These are phyloP conservation scores for Raffaelea arxii DNA, from an alignment of 2,329 filamentous ascomycete species.

Conservation along the genomic window DNA sequence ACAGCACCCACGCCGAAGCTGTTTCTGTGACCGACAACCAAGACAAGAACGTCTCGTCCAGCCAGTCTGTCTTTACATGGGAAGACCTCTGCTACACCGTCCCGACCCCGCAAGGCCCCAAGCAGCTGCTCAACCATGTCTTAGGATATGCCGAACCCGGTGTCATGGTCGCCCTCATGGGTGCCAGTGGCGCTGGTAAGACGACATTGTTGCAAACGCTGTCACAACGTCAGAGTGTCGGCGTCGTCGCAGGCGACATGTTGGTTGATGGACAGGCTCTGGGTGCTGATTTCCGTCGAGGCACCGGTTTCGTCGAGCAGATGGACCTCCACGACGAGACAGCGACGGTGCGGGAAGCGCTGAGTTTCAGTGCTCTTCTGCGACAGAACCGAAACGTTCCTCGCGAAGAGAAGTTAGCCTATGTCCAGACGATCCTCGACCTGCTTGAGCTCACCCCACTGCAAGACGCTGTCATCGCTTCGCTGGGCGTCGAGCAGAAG, in stretches of 20 bases:
- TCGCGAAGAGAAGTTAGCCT: conserved; percentile 68
- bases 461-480: conserved; percentile 81
- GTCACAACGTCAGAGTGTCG: conserved; percentile 77
- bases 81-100: conserved; percentile 66
- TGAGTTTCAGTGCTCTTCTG: conserved; percentile 56
- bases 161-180: conserved; percentile 82
- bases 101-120: conserved; percentile 71
- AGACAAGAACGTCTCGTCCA: conserved; percentile 36
- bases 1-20: conserved; percentile 16
- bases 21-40: too few relatives aligned
- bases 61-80: conserved; percentile 80
- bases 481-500: conserved; percentile 63
- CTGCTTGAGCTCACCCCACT: conserved; percentile 83
- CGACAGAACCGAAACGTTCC: conserved; percentile 69
- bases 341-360: conserved; percentile 75
- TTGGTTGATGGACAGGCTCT: conserved; percentile 53
- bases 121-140: conserved; percentile 76
- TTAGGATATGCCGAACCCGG: conserved; percentile 92
- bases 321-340: conserved; percentile 82
- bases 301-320: conserved; percentile 86
- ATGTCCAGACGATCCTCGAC: conserved; percentile 85
- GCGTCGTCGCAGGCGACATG: conserved; percentile 81
- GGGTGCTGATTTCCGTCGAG: conserved; percentile 77
- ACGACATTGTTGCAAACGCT: conserved; percentile 82
- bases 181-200: conserved; percentile 83